Evolutionary conservation across 805 yeast species (phyloP).

Genomic region (Wickerhamiella bombiphila): DNA sequence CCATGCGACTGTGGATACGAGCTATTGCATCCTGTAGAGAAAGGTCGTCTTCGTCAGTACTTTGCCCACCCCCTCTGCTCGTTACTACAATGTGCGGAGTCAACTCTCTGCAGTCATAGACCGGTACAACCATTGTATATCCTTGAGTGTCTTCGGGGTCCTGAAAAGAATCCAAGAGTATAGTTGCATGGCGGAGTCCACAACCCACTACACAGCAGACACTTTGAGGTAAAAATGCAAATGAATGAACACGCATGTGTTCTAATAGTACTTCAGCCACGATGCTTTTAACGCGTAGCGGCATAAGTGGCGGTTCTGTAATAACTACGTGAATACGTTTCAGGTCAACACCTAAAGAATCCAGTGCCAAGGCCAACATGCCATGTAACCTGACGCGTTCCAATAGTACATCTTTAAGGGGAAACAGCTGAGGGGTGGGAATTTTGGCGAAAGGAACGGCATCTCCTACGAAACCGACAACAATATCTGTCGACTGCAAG

Average conservation of each 20-base stretch:
- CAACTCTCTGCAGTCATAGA: constrained; percentile 16
- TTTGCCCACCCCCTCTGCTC: no score
- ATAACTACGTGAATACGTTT: constrained; percentile 10
- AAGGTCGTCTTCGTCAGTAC: constrained; percentile 3
- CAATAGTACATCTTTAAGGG: no score
- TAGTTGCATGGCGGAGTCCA: constrained; percentile 5
- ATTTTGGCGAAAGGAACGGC: no score
- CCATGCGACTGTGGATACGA: not conserved
- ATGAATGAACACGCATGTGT: constrained; percentile 9
- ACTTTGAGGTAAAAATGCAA: constrained; percentile 15
- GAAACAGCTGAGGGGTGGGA: no score
- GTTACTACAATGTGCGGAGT: constrained; percentile 7
- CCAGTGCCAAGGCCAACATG: constrained; percentile 5
- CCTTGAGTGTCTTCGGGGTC: constrained; percentile 2
- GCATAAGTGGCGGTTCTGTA: constrained; percentile 17
- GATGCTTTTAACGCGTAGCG: constrained; percentile 7
- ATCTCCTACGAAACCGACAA: no score
- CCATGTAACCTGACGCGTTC: constrained; percentile 5
- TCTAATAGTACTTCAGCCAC: constrained; percentile 12
- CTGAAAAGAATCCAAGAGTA: no score
- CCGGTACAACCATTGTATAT: constrained; percentile 12
- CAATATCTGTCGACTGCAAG: no score
- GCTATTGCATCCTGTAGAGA: not conserved
- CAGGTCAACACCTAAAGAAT: constrained; percentile 9
- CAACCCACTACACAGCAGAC: constrained; percentile 13